phyloP scores from a whole-genome alignment of 768 basidiomycete genomes.

The Calvatia gigantea region DNA sequence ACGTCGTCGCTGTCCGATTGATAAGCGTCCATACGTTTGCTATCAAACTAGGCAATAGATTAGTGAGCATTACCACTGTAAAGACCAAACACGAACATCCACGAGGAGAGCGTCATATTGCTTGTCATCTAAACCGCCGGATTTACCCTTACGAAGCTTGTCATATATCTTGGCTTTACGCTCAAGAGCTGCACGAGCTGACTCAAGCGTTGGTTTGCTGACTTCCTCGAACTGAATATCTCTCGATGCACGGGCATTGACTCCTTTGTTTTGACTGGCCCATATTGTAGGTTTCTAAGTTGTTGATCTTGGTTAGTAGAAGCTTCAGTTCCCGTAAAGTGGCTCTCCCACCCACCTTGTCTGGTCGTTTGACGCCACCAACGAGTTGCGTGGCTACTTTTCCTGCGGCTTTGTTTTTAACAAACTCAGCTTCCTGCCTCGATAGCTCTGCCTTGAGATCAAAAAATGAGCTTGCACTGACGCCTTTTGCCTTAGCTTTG shows the following conservation, averaged over 20 bases:
- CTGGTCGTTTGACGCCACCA: conserved; percentile 62
- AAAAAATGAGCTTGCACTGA: conserved; percentile 75
- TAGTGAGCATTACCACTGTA: neutral
- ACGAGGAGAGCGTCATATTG: conserved; percentile 73
- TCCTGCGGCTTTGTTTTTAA: conserved; percentile 57
- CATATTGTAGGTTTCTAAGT: conserved; percentile 74
- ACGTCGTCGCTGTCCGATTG: conserved; percentile 74
- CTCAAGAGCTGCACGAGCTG: conserved; percentile 66
- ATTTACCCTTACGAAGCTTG: conserved; percentile 72
- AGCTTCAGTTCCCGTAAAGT: neutral
- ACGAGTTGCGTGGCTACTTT: conserved; percentile 47
- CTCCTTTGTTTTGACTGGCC: conserved; percentile 74
- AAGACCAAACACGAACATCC: conserved; percentile 52
- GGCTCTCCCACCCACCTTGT: conserved; percentile 50
- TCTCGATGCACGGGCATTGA: conserved; percentile 55
- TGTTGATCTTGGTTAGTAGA: neutral
- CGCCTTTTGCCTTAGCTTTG: conserved; percentile 66
- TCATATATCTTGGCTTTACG: conserved; percentile 81
- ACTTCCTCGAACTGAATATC: conserved; percentile 72
- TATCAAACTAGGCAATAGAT: conserved; percentile 53
- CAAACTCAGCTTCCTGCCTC: conserved; percentile 57
- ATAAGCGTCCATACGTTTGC: conserved; percentile 46
- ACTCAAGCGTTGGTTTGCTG: conserved; percentile 68
- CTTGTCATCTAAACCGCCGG: conserved; percentile 70
- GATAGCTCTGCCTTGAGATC: conserved; percentile 75